These are phyloP conservation scores for Teunomyces funiuensis DNA, from an alignment of 805 yeast genomes.

Conservation along the genomic window DNA sequence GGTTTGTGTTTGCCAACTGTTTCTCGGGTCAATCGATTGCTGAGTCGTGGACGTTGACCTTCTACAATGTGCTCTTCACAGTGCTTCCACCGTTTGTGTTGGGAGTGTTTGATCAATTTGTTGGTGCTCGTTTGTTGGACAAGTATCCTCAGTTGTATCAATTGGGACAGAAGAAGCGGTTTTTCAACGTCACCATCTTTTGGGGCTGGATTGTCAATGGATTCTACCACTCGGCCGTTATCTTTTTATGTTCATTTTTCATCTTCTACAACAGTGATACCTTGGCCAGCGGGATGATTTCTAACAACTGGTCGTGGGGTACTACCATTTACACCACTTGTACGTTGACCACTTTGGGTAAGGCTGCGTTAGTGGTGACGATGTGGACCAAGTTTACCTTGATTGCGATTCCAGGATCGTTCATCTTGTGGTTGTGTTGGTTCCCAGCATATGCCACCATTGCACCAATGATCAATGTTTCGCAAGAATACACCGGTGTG, in stretches of 20 bases:
- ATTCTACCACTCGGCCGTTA: conserved; percentile 86
- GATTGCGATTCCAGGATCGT: conserved; percentile 93
- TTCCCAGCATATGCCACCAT: conserved; percentile 84
- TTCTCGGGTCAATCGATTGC: conserved; percentile 94
- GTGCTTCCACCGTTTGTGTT: conserved; percentile 94
- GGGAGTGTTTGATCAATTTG: conserved; percentile 96
- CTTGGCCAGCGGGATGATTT: conserved; percentile 63
- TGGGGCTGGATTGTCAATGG: conserved; percentile 99
- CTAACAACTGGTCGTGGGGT: conserved; percentile 96
- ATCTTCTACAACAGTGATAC: conserved; percentile 70
- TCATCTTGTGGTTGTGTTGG: conserved; percentile 76
- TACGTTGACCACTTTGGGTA: conserved; percentile 85
- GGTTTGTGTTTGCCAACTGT: conserved; percentile 92
- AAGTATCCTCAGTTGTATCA: conserved; percentile 91
- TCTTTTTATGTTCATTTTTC: conserved; percentile 68
- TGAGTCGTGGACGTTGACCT: conserved; percentile 97
- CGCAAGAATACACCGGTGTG: conserved; percentile 82
- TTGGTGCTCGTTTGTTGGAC: conserved; percentile 83
- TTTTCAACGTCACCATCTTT: conserved; percentile 86
- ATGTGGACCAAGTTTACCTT: conserved; percentile 94
- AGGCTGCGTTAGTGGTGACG: conserved; percentile 88
- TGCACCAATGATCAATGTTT: conserved; percentile 81
- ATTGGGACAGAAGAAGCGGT: conserved; percentile 83
- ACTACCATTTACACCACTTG: conserved; percentile 86
- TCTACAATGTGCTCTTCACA: conserved; percentile 91